A percentile compares a stretch with the other conserved stretches of the same genome.
Evolutionary conservation across 176 grass and related monocot genomes (phyloP).

Genomic region (maize (Zea mays)): DNA sequence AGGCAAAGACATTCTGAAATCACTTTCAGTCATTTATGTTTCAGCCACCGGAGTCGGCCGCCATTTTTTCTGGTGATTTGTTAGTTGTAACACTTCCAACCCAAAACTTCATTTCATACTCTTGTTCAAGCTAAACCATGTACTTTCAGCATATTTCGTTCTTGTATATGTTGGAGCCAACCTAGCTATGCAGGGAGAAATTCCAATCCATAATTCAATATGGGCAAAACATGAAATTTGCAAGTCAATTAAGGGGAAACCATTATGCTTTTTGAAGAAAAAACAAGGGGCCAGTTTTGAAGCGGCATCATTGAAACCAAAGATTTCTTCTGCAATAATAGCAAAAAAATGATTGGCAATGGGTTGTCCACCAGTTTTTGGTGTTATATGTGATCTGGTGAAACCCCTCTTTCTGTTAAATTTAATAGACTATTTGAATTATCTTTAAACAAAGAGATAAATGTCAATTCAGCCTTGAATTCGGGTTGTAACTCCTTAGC

Average conservation of each 20-base stretch:
- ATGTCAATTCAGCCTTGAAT: no score
- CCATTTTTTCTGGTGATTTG: neutral
- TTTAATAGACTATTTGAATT: no score
- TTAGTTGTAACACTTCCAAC: neutral
- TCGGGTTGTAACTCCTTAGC: no score
- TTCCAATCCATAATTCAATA: neutral
- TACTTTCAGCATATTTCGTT: neutral
- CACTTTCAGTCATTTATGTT: neutral
- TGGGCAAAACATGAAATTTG: neutral
- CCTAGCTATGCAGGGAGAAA: neutral
- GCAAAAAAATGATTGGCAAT: no score
- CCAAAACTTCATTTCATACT: neutral
- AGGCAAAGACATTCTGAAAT: constrained; percentile 4
- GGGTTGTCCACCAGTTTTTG: no score
- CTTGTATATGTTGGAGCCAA: neutral
- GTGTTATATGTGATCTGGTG: no score
- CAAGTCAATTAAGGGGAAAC: neutral
- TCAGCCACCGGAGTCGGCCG: neutral
- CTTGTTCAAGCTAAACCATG: neutral
- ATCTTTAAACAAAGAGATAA: no score
- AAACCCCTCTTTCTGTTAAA: no score
- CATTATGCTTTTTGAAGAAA: no score
- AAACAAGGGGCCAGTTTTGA: no score
- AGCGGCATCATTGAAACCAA: no score
- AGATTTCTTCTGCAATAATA: no score